Base-by-base conservation (phyloP, 495 filamentous ascomycete genomes). In the Cercophora sp. region DNA sequence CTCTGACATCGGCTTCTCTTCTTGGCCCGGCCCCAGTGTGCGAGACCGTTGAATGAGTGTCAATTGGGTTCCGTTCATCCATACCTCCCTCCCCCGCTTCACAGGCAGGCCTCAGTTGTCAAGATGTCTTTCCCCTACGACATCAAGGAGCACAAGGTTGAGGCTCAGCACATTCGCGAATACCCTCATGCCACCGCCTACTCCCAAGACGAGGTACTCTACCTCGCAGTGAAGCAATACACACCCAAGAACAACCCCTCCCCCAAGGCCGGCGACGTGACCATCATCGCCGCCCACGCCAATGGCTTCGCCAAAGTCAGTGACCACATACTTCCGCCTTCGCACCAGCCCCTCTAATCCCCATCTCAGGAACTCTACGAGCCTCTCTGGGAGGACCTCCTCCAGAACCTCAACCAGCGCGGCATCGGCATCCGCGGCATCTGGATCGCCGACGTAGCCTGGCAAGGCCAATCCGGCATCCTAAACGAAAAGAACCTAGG, bases 261-360 rank as follows among this genome's bases (percentile, higher is more conserved):
- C 49, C 83, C 86, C 0, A 71, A 81, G 51, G 77, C 77, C 0
- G 87, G 87, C 5, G 89, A 93, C 69, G 69, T 94, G 5, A 95
- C 89, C 26, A 86, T 96, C 59, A 79, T 96, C 49, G 88, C 78
- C 16, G 83, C 88, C 9, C 88, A 92, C 68, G 91, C 88, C 9
- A 94, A 92, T 70, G 89, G 86, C 43, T 92, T 95, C 59, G 85
- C 86, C n/a, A 96, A 96, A 74, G 85, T 85, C 22, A 11, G 50
- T 34, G 11, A 4, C 26, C 40, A 24, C 8, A 1, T 10, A 24
- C 26, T 2, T 13, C 22, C 25, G 8, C 22, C 2, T 43, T 10
- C 35, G 9, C 20, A 20, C 13, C 5, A 23, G 3, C 13, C 22
- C 15, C 37, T 5, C 54, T 61, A 24, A 58, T 23, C 19, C 16